Evolutionary conservation across 495 filamentous ascomycete species (phyloP).

Genomic region (Haplographium delicatum): DNA sequence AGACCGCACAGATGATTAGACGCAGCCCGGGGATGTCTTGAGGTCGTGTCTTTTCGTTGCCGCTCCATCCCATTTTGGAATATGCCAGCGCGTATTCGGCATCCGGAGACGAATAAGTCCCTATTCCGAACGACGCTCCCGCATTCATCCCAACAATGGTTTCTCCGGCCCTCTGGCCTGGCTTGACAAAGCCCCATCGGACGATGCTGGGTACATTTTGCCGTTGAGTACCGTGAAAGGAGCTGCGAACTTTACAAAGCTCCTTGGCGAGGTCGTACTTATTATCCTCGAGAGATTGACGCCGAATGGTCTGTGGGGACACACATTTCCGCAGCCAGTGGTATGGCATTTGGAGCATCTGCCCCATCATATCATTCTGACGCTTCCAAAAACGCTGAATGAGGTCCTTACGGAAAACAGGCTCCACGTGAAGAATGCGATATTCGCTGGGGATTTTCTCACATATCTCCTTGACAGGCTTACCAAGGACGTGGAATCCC

Average conservation of each 20-base stretch:
- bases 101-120: constrained; percentile 33
- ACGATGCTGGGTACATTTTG: constrained; percentile 36
- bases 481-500: constrained; percentile 21
- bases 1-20: constrained; percentile 33
- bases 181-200: constrained; percentile 36
- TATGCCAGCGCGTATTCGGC: constrained; percentile 32
- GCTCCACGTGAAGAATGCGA: constrained; percentile 38
- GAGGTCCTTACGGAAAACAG: constrained; percentile 32
- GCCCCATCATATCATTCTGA: constrained; percentile 26
- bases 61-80: constrained; percentile 8
- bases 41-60: neutral
- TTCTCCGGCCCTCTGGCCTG: constrained; percentile 27
- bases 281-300: neutral
- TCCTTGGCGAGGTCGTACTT: constrained; percentile 30
- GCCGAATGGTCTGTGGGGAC: neutral
- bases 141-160: constrained; percentile 24
- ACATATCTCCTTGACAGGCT: constrained; percentile 33
- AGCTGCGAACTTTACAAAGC: constrained; percentile 28
- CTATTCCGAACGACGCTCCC: constrained; percentile 34
- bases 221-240: constrained; percentile 36
- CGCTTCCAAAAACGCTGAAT: constrained; percentile 24
- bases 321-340: constrained; percentile 18
- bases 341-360: constrained; percentile 19
- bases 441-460: constrained; percentile 25
- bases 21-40: constrained; percentile 29